Base-by-base conservation (phyloP, 495 filamentous ascomycete species). In the Penicillium pulvis region DNA sequence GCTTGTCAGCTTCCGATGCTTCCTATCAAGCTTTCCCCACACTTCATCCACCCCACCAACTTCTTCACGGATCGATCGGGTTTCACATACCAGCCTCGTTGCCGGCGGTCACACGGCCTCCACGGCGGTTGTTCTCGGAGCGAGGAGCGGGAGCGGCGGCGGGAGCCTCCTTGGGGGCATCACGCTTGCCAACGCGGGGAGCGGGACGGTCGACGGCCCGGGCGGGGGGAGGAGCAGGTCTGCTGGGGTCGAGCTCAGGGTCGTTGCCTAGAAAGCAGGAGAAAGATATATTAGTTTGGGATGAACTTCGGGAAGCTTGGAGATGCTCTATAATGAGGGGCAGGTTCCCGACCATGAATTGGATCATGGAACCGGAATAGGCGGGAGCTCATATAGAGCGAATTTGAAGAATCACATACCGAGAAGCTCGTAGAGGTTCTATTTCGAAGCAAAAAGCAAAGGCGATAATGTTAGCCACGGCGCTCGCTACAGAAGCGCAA, bases 371-470 rank as follows among this genome's bases (percentile, higher is more conserved):
- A 28, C 26, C 26, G 41, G 10, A 17, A 39, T 31, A 24, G 23
- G 11, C 42, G 48, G 24, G 23, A 30, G 33, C 35, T 52, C 35
- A 31, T 24, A 26, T 24, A 26, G 45, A 39, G 26, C 23, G 16
- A 6, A 11, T n/a, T n/a, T 28, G 56, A 66, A 62, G 64, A 60
- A 67, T 71, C 45, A 76, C 75, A 71, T 88, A 94, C 91, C 90
- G 80, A 95, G 90, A 79, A 91, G 83, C 83, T 90, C 90, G 83
- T 86, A 95, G 60, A 85, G 82, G 81, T 95, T 95, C 91, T 78
- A 58, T 66, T 50, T 30, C 1, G 45, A 12, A 49, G 52, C 45
- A 56, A 59, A 51, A 62, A 51, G 53, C 11, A 59, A 43, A 33
- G 33, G 50, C 51, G 53, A 26, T 14, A n/a, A 57, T 31, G 71